Evolutionary conservation across 805 yeast genomes (phyloP), one percentile per base, ranked within the genome.

Genomic region (Candida parachauliodes): DNA sequence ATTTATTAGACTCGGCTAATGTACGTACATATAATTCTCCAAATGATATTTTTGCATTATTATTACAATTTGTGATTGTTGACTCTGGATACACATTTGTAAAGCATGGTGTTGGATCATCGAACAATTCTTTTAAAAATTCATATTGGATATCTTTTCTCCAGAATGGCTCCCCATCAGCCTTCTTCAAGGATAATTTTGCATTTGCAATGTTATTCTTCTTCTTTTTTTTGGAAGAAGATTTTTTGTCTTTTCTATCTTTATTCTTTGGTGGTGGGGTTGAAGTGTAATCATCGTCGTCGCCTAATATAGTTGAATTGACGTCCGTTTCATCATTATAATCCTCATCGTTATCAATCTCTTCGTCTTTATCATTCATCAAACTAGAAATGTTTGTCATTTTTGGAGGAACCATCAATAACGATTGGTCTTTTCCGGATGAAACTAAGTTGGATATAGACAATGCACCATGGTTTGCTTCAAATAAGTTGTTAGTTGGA

Each of bases 91-190:
- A 80, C 5, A 76, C 72, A 49, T 83, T 83, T 10, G 81, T 77
- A 60, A 91, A 91, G 2, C 84, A 86, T 25, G 72, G 61, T 29
- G 72, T 62, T 20, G 72, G 66, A 53, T 88, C 83, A 49, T 73
- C 69, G 51, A 91, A 83, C 8, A 91, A 60, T 19, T 68, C 65
- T 33, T 70, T 64, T 38, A 91, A 62, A 47, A 89, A 86, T 47
- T 83, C 88, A 58, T 80, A 84, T 58, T 88, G 96, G 40, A 91
- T 82, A 51, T 91, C 98, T 39, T 65, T 73, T 34, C 98, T 71
- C 83, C 93, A 85, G 41, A 89, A 79, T 15, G 95, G 95, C 51
- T 85, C 94, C 5, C 98, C 96, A 53, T 91, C 98, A 14, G 79
- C 72, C 54, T 89, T 91, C 60, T 91, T 91, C 49, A 91, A 59